Evolutionary conservation across 169 alveolate species (phyloP), one percentile per base, ranked within the genome.

Genomic region (Eimeria sp.): DNA sequence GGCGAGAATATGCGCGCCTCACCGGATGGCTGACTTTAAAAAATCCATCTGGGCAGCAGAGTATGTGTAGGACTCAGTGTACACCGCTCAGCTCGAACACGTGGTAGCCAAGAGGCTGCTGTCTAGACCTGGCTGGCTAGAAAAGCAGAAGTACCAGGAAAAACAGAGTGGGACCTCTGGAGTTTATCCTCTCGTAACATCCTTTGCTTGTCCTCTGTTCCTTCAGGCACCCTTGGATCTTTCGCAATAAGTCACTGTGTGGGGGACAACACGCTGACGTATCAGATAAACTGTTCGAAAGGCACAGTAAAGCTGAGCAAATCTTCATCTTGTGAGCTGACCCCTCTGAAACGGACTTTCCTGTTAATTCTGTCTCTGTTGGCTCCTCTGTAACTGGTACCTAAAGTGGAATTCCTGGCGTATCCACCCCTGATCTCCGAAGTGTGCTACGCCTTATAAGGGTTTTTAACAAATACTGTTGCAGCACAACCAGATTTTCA

Each of bases 221-320:
- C 89, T 71, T 83, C 82, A 78, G 96, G 77, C 27, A 30, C 83
- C 37, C 91, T 85, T 20, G 96, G 90, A 60, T 58, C 80, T 54
- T 91, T 78, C 74, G 80, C 77, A 23, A 52, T 91, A 1, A 91
- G 91, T 46, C 76, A 77, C 60, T 60, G 85, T 18, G 96, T 62
- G n/a, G 96, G 96, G 40, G 96, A 91, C 96, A 91, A 80, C 74
- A 33, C 91, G 52, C 83, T 91, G 85, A 46, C 56, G 43, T 91
- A 78, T 62, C 52, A 54, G 72, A 78, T 91, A 54, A 77, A 68
- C 49, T 91, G 96, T 60, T 9, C 33, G 83, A 72, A 58, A 43
- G 96, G 96, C 72, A 66, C 74, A n/a, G 74, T 91, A 74, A 68
- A 62, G 85, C 89, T 91, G 30, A 58, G 85, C 60, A 91, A 80